Evolutionary conservation across 164 flowering plant genomes (phyloP), one percentile per base, ranked within the genome.

Genomic region (Tinospora cordifolia): DNA sequence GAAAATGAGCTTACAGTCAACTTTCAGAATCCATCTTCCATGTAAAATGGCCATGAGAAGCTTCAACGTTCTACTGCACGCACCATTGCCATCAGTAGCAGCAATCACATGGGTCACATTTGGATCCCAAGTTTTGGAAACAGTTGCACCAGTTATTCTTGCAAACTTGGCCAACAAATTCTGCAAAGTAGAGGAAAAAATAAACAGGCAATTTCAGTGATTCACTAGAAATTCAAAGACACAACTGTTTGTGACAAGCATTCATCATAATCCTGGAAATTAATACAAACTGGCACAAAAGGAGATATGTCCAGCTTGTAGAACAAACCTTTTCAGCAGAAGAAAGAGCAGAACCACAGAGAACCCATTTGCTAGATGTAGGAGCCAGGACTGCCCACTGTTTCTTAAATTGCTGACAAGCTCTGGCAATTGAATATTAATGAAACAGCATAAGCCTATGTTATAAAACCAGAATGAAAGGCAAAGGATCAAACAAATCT

Each of bases 291-390:
- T 30, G 25, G 24, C 68, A 6, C 14, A 14, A 21, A 21, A n/a
- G 10, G 11, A 47, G 63, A 19, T 5, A 38, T 38, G 17, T n/a
- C 12, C 36, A 11, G 36, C 19, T 13, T n/a, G 62, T 51, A 27
- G 14, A 40, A 21, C 83, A 36, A 71, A 93, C 98, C 98, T 87
- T 90, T 58, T 91, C 92, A 30, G 80, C 81, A 27, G 77, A 44
- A 74, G 95, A 86, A 25, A 93, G 80, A 65, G 90, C 87, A 79
- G 97, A 91, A 69, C 90, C 96, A 79, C 98, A 92, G 5, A 91
- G 74, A 77, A 86, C 79, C 91, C 79, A 84, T 63, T 83, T 69
- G 63, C 82, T 75, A 51, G 76, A 72, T 38, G 74, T 82, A 76
- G 49, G 68, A 57, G 75, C 60, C 70, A 73, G 71, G 22, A 73